Percentiles rank a stretch among this genome's conserved stretches.
These are phyloP conservation scores for Prunus kanzakura DNA, from an alignment of 306 rosid species.

Conservation along the genomic window DNA sequence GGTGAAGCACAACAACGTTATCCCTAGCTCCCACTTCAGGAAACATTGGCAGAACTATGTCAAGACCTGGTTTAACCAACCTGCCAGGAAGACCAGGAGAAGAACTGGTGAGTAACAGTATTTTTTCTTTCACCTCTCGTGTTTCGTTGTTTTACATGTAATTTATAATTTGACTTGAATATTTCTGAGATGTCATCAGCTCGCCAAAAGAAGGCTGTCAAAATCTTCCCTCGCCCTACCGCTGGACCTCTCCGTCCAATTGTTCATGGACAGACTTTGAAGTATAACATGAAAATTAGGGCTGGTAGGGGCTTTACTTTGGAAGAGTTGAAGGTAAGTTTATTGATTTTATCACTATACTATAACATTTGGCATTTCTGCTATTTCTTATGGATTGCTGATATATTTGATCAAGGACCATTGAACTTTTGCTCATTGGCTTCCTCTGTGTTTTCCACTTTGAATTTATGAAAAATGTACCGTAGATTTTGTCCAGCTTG, in stretches of 20 bases:
- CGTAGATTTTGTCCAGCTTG: not conserved
- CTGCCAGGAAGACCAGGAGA: slow-evolving; percentile 54
- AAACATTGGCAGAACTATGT: slow-evolving; percentile 63
- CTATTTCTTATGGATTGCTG: not conserved
- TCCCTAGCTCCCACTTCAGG: slow-evolving; percentile 52
- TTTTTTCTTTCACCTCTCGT: not conserved
- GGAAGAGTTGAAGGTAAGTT: slow-evolving; percentile 52
- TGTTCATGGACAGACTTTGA: slow-evolving; percentile 57
- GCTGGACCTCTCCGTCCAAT: slow-evolving; percentile 55
- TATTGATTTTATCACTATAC: fast-evolving
- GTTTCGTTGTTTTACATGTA: not conserved
- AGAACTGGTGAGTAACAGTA: slow-evolving; percentile 33
- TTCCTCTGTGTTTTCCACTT: not conserved
- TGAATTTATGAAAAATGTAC: not conserved
- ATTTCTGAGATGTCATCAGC: slow-evolving; percentile 21
- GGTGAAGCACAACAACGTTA: slow-evolving; percentile 60
- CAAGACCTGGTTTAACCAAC: slow-evolving; percentile 65
- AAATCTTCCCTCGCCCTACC: slow-evolving; percentile 53
- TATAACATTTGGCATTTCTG: not conserved
- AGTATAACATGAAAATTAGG: slow-evolving; percentile 59
- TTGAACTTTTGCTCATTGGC: not conserved
- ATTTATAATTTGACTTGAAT: not conserved
- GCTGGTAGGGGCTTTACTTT: slow-evolving; percentile 61
- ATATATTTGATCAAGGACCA: not conserved
- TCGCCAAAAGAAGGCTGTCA: slow-evolving; percentile 55